Conservation (phyloP, 148 eudicot genomes). For the Chenopodium album region DNA sequence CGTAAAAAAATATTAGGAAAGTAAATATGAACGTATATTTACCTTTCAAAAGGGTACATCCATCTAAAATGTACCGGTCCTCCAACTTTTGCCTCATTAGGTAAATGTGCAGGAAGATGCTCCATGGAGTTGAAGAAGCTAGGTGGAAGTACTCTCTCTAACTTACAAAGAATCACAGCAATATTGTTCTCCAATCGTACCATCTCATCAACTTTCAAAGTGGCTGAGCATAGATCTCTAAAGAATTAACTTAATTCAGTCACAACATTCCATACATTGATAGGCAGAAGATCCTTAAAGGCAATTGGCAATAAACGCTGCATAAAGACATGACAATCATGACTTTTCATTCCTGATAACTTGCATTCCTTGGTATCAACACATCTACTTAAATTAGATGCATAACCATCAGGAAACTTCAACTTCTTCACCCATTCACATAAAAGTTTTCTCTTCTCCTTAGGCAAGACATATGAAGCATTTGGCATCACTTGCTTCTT, state of each 20-base stretch:
- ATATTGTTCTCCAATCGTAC: background rate
- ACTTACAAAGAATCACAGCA: background rate
- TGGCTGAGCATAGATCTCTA: background rate
- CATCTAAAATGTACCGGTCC: background rate
- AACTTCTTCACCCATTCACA: background rate
- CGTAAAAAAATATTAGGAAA: background rate
- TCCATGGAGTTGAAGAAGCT: too few species aligned
- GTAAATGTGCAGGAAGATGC: too few species aligned
- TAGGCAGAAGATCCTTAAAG: constrained; percentile 8
- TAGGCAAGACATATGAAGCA: constrained; percentile 9
- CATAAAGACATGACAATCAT: constrained; percentile 20
- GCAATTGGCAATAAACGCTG: constrained; percentile 12
- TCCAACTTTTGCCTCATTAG: too few species aligned
- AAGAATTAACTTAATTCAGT: background rate
- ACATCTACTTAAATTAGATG: constrained; percentile 11
- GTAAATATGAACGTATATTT: background rate
- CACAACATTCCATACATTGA: background rate
- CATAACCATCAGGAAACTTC: constrained; percentile 4
- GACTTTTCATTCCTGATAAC: constrained; percentile 8
- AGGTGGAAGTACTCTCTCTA: too few species aligned
- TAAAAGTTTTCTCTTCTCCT: constrained; percentile 8
- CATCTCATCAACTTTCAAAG: background rate
- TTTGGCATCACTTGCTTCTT: background rate
- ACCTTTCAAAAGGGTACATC: constrained; percentile 6
- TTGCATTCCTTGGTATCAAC: constrained; percentile 4